A percentile compares a stretch with the other conserved stretches of the same genome.
Conservation (phyloP, 2,329 filamentous ascomycete species). For the Berkeleyomyces basicola region DNA sequence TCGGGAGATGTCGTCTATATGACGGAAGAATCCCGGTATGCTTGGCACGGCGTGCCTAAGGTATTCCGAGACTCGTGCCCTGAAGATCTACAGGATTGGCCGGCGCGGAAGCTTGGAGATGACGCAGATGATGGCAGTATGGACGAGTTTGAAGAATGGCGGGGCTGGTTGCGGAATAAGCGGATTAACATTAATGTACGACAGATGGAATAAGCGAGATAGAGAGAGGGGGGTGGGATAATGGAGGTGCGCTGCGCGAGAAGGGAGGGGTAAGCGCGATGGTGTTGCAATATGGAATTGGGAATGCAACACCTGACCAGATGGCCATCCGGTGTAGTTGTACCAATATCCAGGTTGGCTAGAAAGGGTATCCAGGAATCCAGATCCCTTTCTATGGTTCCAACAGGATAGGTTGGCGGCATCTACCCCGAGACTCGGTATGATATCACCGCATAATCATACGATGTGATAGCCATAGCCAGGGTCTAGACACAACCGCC, state of each 20-base stretch:
- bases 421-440: not conserved
- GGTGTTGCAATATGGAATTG: not conserved
- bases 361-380: not conserved
- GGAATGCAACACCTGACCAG: not conserved
- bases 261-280: not conserved
- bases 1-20: constrained; percentile 89
- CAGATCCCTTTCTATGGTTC: not conserved
- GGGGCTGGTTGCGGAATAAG: constrained; percentile 76
- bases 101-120: constrained; percentile 25
- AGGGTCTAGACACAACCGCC: not conserved
- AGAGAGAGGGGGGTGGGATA: too few relatives aligned
- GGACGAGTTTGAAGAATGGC: constrained; percentile 50
- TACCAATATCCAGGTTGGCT: not conserved
- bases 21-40: constrained; percentile 63
- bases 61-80: constrained; percentile 70
- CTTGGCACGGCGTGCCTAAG: constrained; percentile 91
- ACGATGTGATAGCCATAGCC: not conserved
- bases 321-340: not conserved
- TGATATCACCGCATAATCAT: not conserved
- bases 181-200: constrained; percentile 83
- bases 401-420: not conserved
- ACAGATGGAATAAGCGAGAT: constrained; percentile 53
- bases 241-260: not conserved
- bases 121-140: constrained; percentile 14
- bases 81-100: constrained; percentile 57